Evolutionary conservation across 495 filamentous ascomycete species (phyloP), one percentile per base, ranked within the genome.

Genomic region (Daldinia concentrica): DNA sequence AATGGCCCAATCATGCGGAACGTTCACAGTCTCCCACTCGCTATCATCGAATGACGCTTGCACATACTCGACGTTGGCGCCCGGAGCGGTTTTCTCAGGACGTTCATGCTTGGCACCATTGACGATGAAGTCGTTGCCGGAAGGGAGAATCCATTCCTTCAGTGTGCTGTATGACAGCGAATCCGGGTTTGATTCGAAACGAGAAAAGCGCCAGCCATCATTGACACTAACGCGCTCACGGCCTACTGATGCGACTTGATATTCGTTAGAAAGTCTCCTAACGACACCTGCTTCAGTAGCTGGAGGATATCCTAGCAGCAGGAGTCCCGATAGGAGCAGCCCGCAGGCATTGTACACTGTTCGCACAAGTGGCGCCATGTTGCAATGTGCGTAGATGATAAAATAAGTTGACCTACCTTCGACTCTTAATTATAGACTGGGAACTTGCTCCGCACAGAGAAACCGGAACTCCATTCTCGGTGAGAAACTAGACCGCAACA

Each of bases 1-100:
- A 57, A 84, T 79, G 34, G 83, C 84, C 84, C 82, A 86, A 69
- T 86, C 84, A 65, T 86, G 83, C 3, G 80, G 81, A 22, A 82
- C 64, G 56, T 75, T 71, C 11, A 83, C 64, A 0, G 57, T 37
- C 57, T 81, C 79, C 81, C 81, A 83, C 6, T 58, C 17, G 51
- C 68, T 77, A 58, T 83, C 81, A 61, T 82, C 73, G 66, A 83
- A 83, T 1, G 76, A 66, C 3, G 57, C 54, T 54, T 81, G 67
- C 19, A 77, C 73, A 55, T 79, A 83, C n/a, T 58, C 12, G 22
- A 82, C 71, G 26, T 74, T 51, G 32, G 14, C 72, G 1, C 73
- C 78, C 7, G 79, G 79, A 2, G 72, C 43, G 36, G 65, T 74
- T 26, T 70, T 79, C 1, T 68, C 37, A 3, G 81, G 81, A 4